These are phyloP conservation scores for Achlya hypogyna DNA, from an alignment of 352 stramenopile species.

Conservation along the genomic window DNA sequence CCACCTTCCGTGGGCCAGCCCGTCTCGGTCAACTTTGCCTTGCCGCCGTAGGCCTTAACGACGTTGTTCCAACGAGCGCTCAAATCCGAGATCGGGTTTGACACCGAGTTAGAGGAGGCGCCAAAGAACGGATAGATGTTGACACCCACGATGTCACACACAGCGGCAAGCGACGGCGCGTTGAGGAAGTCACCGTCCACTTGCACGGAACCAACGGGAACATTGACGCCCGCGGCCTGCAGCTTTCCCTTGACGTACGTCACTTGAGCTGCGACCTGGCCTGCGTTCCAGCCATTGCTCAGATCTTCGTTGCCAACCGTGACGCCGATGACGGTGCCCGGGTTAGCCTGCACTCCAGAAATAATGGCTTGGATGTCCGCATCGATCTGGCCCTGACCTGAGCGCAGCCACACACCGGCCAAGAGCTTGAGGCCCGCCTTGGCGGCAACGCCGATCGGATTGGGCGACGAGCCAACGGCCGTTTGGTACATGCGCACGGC, in stretches of 20 bases:
- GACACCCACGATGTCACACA: constrained; percentile 30
- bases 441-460: constrained; percentile 36
- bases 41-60: constrained; percentile 21
- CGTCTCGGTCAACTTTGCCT: constrained; percentile 28
- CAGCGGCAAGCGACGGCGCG: constrained; percentile 27
- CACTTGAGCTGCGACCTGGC: constrained; percentile 19
- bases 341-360: constrained; percentile 32
- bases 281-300: constrained; percentile 30
- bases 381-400: constrained; percentile 25
- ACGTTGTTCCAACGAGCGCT: constrained; percentile 22
- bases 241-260: constrained; percentile 40
- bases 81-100: constrained; percentile 27
- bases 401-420: constrained; percentile 42
- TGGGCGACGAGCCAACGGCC: constrained; percentile 33
- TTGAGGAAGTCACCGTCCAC: constrained; percentile 23
- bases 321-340: constrained; percentile 36
- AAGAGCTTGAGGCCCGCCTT: constrained; percentile 40
- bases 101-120: constrained; percentile 8
- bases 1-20: constrained; percentile 24
- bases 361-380: constrained; percentile 52
- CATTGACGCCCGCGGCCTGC: constrained; percentile 24
- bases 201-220: constrained; percentile 52
- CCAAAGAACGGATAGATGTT: constrained; percentile 41
- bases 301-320: constrained; percentile 76
- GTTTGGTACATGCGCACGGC: constrained; percentile 62